Conservation (phyloP, 345 rosid genomes). For the Corchorus capsularis region DNA sequence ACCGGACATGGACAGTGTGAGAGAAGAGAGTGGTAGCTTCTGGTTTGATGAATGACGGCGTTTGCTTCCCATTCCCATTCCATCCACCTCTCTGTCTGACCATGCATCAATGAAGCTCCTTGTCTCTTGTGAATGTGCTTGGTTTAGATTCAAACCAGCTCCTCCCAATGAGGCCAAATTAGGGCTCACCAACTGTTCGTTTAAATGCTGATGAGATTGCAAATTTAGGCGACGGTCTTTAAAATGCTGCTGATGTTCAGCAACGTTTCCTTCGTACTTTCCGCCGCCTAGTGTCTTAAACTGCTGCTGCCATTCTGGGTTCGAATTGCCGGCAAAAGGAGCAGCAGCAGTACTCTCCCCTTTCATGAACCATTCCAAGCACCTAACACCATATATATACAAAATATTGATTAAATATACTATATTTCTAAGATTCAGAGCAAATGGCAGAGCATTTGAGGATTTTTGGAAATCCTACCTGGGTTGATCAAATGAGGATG, state of each 20-base stretch:
- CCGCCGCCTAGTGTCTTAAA: slow-evolving; percentile 25
- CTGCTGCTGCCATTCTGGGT: slow-evolving; percentile 44
- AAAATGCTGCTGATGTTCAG: slow-evolving; percentile 22
- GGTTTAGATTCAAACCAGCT: slow-evolving; percentile 30
- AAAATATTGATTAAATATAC: not conserved
- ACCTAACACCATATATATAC: slow-evolving; percentile 33
- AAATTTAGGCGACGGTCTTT: slow-evolving; percentile 31
- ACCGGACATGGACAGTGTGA: slow-evolving; percentile 66
- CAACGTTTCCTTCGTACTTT: slow-evolving; percentile 25
- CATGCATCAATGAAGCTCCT: slow-evolving; percentile 65
- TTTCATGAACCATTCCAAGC: slow-evolving; percentile 73
- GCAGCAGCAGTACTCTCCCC: slow-evolving; percentile 36
- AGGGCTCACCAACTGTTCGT: slow-evolving; percentile 39
- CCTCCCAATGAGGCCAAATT: slow-evolving; percentile 35
- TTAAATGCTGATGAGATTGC: slow-evolving; percentile 31
- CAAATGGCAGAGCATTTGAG: not conserved
- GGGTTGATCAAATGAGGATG: slow-evolving; percentile 48
- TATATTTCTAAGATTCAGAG: slow-evolving; percentile 4
- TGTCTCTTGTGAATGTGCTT: slow-evolving; percentile 52
- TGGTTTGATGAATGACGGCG: slow-evolving; percentile 33
- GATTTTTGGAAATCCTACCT: slow-evolving; percentile 38
- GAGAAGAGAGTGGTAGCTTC: slow-evolving; percentile 41
- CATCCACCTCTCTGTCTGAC: slow-evolving; percentile 32
- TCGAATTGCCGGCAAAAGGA: slow-evolving; percentile 37
- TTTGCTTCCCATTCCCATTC: slow-evolving; percentile 29